Evolutionary conservation across 257 asterid species (phyloP), one percentile per base, ranked within the genome.

Genomic region (Capsicum rhomboideum): DNA sequence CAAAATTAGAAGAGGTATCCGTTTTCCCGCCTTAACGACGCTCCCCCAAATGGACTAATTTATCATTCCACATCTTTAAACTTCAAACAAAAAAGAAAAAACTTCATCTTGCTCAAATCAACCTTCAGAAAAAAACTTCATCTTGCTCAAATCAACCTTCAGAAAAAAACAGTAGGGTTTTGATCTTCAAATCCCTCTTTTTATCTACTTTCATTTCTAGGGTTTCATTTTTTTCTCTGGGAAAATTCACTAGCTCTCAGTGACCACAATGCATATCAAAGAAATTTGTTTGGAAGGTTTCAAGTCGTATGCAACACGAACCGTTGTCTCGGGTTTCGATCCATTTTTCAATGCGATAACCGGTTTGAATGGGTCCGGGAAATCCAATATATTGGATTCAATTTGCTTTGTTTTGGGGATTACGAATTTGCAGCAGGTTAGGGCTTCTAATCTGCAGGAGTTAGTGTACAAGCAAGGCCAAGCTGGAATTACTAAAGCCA

Each of bases 391-490:
- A 64, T 97, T 97, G 88, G 98, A 97, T 82, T 97, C 99, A 34
- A 97, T 97, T 82, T 97, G 99, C 92, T 97, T 97, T 40, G 99
- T 97, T 58, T 75, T 97, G 87, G 99, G 99, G 14, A 95, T 97
- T 85, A 97, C 98, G 69, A 97, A 97, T 90, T 87, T 97, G 95
- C 98, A 95, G 89, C 99, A 97, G 90, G 99, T 95, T 90, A 92
- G 98, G 94, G 98, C 98, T 91, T 89, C 99, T 52, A 97, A 97
- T 86, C 86, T 97, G 84, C 99, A 97, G 92, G 99, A 97, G 95
- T 91, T 97, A 72, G 99, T 97, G 82, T 97, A 97, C 89, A 97
- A 97, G 94, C 99, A 95, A 91, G 99, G 99, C 67, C 99, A 97
- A 87, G 99, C 98, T 85, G 98, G 99, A 82, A 95, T 97, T 40